These are phyloP conservation scores for Stenogyne calaminthoides DNA, from an alignment of 305 asterid species.

Conservation along the genomic window DNA sequence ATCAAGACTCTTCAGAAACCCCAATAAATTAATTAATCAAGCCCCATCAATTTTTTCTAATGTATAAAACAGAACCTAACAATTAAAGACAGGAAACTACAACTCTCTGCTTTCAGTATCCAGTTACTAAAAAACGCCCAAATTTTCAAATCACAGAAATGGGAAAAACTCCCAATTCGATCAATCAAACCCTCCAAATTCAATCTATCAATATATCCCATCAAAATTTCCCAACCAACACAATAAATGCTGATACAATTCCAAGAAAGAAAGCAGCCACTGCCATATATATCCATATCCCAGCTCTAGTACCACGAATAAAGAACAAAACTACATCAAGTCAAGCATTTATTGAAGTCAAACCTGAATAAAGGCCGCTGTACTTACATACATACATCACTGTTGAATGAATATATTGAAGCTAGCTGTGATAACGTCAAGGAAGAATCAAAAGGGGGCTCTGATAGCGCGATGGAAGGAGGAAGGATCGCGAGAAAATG, in stretches of 20 bases:
- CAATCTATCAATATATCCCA: conserved; percentile 6
- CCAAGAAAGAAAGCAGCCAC: conserved; percentile 28
- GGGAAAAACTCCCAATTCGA: conserved; percentile 14
- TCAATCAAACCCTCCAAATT: conserved; percentile 14
- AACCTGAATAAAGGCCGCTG: conserved; percentile 59
- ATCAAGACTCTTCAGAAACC: conserved; percentile 26
- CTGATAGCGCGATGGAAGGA: conserved; percentile 27
- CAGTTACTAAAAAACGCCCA: conserved; percentile 3
- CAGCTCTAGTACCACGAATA: not conserved
- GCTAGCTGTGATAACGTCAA: conserved; percentile 23
- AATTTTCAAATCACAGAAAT: not conserved
- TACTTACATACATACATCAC: conserved; percentile 17
- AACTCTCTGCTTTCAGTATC: not conserved
- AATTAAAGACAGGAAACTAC: conserved; percentile 15
- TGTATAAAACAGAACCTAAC: not conserved
- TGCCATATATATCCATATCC: conserved; percentile 6
- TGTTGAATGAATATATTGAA: conserved; percentile 5
- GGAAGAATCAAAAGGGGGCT: conserved; percentile 30
- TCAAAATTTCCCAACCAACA: conserved; percentile 6
- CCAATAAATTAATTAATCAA: conserved; percentile 12
- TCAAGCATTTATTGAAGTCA: conserved; percentile 51
- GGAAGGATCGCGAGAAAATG: conserved; percentile 36
- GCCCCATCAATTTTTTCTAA: conserved; percentile 2
- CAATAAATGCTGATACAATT: conserved; percentile 16
- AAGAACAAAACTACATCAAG: conserved; percentile 14